phyloP scores from a whole-genome alignment of 2,329 filamentous ascomycete genomes.

The Neofusicoccum sp. region DNA sequence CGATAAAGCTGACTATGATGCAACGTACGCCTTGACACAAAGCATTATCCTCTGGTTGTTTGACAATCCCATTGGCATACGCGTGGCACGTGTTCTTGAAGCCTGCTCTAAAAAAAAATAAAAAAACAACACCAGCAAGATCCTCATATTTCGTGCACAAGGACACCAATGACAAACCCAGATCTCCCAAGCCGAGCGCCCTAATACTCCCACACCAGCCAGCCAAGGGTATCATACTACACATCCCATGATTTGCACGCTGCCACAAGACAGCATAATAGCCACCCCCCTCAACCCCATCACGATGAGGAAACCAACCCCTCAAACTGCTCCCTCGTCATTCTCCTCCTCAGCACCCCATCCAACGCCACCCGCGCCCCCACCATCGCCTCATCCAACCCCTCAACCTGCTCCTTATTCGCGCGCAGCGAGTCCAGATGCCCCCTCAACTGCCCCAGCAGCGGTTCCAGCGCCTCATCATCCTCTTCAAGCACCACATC shows the following conservation, averaged over 20 bases:
- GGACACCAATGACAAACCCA: too few relatives aligned
- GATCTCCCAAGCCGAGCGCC: too few relatives aligned
- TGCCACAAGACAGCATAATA: neutral
- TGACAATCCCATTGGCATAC: too few relatives aligned
- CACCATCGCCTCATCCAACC: slow-evolving; percentile 32
- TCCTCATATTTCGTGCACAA: too few relatives aligned
- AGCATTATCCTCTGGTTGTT: neutral
- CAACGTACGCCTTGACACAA: neutral
- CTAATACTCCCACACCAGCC: neutral
- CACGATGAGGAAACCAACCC: slow-evolving; percentile 20
- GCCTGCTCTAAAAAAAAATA: too few relatives aligned
- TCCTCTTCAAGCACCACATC: slow-evolving; percentile 22
- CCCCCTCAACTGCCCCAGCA: slow-evolving; percentile 37
- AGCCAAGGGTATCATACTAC: slow-evolving; percentile 5
- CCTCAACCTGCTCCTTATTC: slow-evolving; percentile 37
- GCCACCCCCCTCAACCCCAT: neutral
- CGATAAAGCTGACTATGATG: neutral
- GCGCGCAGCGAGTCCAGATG: slow-evolving; percentile 40
- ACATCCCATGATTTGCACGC: neutral
- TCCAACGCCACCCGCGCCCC: slow-evolving; percentile 34
- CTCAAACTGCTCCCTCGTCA: slow-evolving; percentile 32
- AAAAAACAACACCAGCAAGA: too few relatives aligned
- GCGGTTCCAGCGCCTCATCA: slow-evolving; percentile 32
- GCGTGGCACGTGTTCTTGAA: too few relatives aligned
- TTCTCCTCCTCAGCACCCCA: slow-evolving; percentile 34